Evolutionary conservation across 495 filamentous ascomycete genomes (phyloP).

Genomic region (Elasticomyces elasticus): DNA sequence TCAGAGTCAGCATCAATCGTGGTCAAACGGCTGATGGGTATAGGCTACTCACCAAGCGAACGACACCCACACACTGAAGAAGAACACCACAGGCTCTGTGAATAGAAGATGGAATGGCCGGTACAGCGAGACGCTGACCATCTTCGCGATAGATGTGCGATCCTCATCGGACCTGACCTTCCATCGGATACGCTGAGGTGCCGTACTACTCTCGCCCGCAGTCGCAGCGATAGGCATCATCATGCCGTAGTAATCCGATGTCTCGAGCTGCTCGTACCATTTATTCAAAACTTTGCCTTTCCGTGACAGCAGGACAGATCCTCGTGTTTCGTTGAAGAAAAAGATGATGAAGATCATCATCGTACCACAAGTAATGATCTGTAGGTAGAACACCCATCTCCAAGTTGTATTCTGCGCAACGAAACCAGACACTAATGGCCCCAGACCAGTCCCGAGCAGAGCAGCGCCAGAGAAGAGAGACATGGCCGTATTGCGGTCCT

Average conservation of each 20-base stretch:
- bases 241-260: slow-evolving; percentile 56
- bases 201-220: slow-evolving; percentile 17
- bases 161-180: slow-evolving; percentile 77
- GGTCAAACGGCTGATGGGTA: neutral
- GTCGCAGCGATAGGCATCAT: slow-evolving; percentile 33
- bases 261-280: slow-evolving; percentile 69
- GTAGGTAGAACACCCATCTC: slow-evolving; percentile 88
- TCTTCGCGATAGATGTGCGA: slow-evolving; percentile 53
- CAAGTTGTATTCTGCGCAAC: slow-evolving; percentile 59
- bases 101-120: slow-evolving; percentile 78
- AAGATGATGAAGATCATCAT: slow-evolving; percentile 46
- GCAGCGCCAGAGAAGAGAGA: slow-evolving; percentile 69
- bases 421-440: slow-evolving; percentile 61
- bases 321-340: slow-evolving; percentile 73
- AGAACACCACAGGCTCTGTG: slow-evolving; percentile 90
- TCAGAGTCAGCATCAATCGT: neutral
- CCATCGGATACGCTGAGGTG: slow-evolving; percentile 62
- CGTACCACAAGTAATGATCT: slow-evolving; percentile 59
- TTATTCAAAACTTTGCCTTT: slow-evolving; percentile 65
- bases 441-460: slow-evolving; percentile 70
- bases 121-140: slow-evolving; percentile 67
- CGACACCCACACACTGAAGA: slow-evolving; percentile 82
- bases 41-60: slow-evolving; percentile 66
- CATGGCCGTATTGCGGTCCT: slow-evolving; percentile 84
- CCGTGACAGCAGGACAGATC: slow-evolving; percentile 66